Base-by-base conservation (phyloP, 129 eudicot genomes). In the Chrysanthemum lavandulifolium region DNA sequence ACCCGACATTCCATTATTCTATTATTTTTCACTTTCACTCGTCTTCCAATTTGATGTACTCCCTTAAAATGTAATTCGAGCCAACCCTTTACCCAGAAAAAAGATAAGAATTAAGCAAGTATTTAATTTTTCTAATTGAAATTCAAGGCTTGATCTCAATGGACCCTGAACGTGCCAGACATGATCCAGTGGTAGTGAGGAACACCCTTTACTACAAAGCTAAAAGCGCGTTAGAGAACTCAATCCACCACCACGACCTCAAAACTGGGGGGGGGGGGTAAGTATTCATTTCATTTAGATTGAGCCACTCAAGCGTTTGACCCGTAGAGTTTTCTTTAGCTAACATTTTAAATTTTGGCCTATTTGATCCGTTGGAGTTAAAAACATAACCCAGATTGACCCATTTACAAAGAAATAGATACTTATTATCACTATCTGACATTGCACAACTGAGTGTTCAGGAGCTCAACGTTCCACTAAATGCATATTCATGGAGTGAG, bases 241-340 rank as follows among this genome's bases (percentile, higher is more conserved):
- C 59, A 65, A 87, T 84, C 95, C 98, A 68, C 98, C 98, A 52
- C 98, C 96, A 27, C 86, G 98, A 29, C 98, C 98, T 79, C 78
- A 76, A 25, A 87, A 92, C 72, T 92, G 96, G 98, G 98, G 21
- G 21, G n/a, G n/a, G n/a, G 21, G 98, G 85, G 98, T 92, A 85
- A 51, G 86, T 81, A 1, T 58, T 47, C 48, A 19, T 63, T 58
- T 76, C 73, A 29, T 29, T 3, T 29, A 29, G 31, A 29, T 29
- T 29, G 31, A 29, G 31, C 31, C 31, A 29, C 31, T 29, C 4
- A 29, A 29, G 31, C 4, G 4, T 29, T 29, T 29, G 4, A 29
- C 31, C 4, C 0, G 31, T 29, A 29, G 31, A 29, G 31, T 3
- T 29, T 29, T 29, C 3, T 29, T 29, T 29, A 29, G 31, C 31